Evolutionary conservation across 2,329 filamentous ascomycete species (phyloP).

Genomic region (Curvularia lunata): DNA sequence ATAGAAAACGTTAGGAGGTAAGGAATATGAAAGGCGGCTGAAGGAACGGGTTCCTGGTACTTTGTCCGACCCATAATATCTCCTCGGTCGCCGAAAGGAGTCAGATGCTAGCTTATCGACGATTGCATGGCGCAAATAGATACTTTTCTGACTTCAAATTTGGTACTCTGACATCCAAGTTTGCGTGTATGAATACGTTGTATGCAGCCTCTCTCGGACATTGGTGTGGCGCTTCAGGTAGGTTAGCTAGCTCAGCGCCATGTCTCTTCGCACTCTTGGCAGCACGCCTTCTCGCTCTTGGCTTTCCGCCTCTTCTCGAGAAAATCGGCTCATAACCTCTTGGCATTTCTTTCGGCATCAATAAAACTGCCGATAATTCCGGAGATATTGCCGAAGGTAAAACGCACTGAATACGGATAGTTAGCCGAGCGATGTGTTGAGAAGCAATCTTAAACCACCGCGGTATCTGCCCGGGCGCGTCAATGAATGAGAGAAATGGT

Average conservation of each 20-base stretch:
- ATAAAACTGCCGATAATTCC: conserved; percentile 6
- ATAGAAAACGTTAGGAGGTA: conserved; percentile 24
- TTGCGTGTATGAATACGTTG: background rate
- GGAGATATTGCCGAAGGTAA: background rate
- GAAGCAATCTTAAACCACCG: background rate
- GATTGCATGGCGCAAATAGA: conserved; percentile 2
- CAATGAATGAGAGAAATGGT: too few relatives aligned
- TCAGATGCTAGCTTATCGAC: background rate
- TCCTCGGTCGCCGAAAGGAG: conserved; percentile 4
- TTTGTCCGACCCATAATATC: background rate
- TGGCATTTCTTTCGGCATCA: conserved; percentile 16
- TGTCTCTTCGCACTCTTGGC: background rate
- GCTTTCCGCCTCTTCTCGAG: conserved; percentile 17
- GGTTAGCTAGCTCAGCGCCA: background rate
- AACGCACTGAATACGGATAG: background rate
- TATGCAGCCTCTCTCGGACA: background rate
- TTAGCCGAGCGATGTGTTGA: background rate
- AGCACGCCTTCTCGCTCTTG: background rate
- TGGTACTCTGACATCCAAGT: background rate
- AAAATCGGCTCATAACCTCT: conserved; percentile 15
- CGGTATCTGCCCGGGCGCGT: background rate
- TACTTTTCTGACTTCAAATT: background rate
- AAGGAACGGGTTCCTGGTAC: background rate
- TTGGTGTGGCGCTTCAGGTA: background rate
- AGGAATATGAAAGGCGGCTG: conserved; percentile 1